A percentile compares a stretch with the other conserved stretches of the same genome.
These are phyloP conservation scores for Claviceps quebecensis DNA, from an alignment of 2,329 filamentous ascomycete species.

Conservation along the genomic window DNA sequence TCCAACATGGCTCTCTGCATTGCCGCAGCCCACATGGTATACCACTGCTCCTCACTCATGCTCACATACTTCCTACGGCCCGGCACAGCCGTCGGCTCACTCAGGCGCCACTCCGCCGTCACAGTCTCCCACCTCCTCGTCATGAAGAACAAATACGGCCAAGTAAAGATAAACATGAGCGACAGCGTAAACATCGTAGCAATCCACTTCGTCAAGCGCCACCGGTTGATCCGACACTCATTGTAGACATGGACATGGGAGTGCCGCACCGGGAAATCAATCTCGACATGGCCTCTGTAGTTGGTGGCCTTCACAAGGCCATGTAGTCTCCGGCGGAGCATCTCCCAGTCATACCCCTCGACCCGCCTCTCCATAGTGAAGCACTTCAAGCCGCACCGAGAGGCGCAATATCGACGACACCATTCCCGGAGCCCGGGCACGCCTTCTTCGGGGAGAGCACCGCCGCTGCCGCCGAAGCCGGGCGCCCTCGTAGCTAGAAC, in stretches of 20 bases:
- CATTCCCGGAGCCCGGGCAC: slow-evolving; percentile 35
- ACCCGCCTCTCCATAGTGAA: slow-evolving; percentile 40
- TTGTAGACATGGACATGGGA: slow-evolving; percentile 49
- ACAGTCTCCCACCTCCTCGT: slow-evolving; percentile 56
- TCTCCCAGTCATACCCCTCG: slow-evolving; percentile 44
- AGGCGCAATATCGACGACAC: slow-evolving; percentile 54
- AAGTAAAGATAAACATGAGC: slow-evolving; percentile 54
- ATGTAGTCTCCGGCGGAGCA: slow-evolving; percentile 37
- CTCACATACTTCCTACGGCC: slow-evolving; percentile 33
- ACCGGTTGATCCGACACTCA: slow-evolving; percentile 45
- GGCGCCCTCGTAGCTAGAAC: slow-evolving; percentile 38
- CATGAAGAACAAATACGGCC: slow-evolving; percentile 54
- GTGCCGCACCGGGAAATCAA: slow-evolving; percentile 47
- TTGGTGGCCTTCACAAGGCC: slow-evolving; percentile 48
- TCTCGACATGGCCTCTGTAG: slow-evolving; percentile 47
- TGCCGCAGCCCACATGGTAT: slow-evolving; percentile 45
- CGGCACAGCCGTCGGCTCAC: slow-evolving; percentile 16
- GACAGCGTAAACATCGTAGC: slow-evolving; percentile 51
- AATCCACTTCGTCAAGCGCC: slow-evolving; percentile 51
- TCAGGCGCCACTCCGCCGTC: slow-evolving; percentile 40
- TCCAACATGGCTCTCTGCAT: slow-evolving; percentile 46
- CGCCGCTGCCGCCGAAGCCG: slow-evolving; percentile 20
- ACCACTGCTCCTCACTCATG: slow-evolving; percentile 45
- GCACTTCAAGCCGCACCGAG: slow-evolving; percentile 40
- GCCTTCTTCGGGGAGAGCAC: slow-evolving; percentile 15